Conservation (phyloP, 2,329 filamentous ascomycete genomes). For the Colletotrichum abscissum region DNA sequence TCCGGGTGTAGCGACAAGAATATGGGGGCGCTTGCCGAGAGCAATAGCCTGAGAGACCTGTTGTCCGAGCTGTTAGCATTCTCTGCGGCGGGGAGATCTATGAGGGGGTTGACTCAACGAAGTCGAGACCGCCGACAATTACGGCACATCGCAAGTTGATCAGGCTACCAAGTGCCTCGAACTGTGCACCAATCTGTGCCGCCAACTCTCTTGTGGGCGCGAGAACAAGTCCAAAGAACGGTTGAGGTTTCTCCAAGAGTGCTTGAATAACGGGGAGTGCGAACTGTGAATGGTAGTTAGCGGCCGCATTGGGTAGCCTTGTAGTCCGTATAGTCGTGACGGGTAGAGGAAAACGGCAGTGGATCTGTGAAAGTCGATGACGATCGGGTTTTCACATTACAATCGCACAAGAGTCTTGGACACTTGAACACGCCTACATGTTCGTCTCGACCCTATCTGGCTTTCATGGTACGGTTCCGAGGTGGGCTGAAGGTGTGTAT, state of each 20-base stretch:
- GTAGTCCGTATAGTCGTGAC: neutral
- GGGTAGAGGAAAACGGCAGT: neutral
- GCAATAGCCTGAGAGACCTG: slow-evolving; percentile 87
- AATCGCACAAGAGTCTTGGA: neutral
- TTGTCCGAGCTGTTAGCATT: neutral
- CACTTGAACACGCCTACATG: neutral
- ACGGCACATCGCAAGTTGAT: slow-evolving; percentile 90
- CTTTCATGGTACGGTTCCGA: neutral
- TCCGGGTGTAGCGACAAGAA: slow-evolving; percentile 75
- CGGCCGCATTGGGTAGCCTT: too few species aligned
- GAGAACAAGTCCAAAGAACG: slow-evolving; percentile 88
- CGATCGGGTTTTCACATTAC: neutral
- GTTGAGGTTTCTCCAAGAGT: slow-evolving; percentile 87
- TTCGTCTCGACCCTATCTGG: neutral
- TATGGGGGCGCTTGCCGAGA: slow-evolving; percentile 94
- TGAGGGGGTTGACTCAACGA: neutral
- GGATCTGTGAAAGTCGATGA: neutral
- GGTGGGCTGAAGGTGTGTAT: neutral
- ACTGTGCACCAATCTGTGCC: slow-evolving; percentile 87
- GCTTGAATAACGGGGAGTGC: slow-evolving; percentile 92
- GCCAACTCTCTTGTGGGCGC: slow-evolving; percentile 95
- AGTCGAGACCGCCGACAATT: slow-evolving; percentile 90
- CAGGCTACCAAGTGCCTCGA: slow-evolving; percentile 86
- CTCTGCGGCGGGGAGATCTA: neutral
- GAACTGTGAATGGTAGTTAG: slow-evolving; percentile 60